Evolutionary conservation across 2,329 filamentous ascomycete genomes (phyloP).

Genomic region (Elsinoe arachidis): DNA sequence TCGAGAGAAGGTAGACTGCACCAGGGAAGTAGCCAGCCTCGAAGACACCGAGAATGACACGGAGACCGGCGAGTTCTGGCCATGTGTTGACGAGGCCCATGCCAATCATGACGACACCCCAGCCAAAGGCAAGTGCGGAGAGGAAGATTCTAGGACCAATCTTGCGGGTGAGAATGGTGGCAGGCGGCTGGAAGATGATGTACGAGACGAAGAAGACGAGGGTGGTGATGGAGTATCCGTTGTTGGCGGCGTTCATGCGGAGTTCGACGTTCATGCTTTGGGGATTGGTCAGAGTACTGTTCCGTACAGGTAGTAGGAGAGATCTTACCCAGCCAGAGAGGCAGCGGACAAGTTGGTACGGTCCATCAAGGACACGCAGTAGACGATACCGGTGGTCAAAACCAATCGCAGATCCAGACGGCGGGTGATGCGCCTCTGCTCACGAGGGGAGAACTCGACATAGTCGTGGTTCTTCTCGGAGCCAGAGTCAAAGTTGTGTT

Average conservation of each 20-base stretch:
- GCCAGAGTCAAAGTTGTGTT: conserved; percentile 3
- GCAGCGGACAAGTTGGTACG: conserved; percentile 67
- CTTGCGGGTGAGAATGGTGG: conserved; percentile 57
- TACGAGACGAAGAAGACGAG: conserved; percentile 66
- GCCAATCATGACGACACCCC: conserved; percentile 52
- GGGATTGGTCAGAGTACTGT: background rate
- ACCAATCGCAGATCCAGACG: conserved; percentile 52
- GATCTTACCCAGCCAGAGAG: conserved; percentile 52
- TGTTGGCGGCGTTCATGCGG: conserved; percentile 21
- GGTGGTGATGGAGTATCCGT: conserved; percentile 49
- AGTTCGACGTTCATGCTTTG: conserved; percentile 32
- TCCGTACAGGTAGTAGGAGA: background rate
- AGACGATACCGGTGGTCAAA: conserved; percentile 45
- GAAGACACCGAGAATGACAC: conserved; percentile 50
- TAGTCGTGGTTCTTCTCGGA: conserved; percentile 10
- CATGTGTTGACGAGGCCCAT: conserved; percentile 53
- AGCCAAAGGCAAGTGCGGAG: conserved; percentile 35
- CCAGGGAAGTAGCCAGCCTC: conserved; percentile 35
- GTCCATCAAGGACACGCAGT: conserved; percentile 71
- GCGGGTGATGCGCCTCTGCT: conserved; percentile 58
- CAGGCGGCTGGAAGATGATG: conserved; percentile 59
- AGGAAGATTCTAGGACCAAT: conserved; percentile 39
- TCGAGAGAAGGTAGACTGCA: conserved; percentile 34
- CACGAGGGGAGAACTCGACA: conserved; percentile 40
- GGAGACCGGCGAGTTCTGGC: conserved; percentile 42